These are phyloP conservation scores for Eucalyptus decipiens DNA, from an alignment of 345 rosid species.

Conservation along the genomic window DNA sequence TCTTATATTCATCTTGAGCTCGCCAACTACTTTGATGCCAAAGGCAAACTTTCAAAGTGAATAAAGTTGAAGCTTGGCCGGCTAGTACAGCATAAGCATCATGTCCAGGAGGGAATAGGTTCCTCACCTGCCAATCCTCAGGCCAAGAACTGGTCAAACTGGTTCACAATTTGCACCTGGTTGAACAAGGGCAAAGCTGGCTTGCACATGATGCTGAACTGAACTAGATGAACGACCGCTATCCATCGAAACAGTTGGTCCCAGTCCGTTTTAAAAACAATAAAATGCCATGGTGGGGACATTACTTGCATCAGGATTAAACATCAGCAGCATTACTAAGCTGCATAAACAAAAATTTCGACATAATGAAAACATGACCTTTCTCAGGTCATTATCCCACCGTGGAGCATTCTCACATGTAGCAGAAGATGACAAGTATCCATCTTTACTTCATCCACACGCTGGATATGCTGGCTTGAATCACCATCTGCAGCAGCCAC, in stretches of 20 bases:
- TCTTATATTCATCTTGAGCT: neutral
- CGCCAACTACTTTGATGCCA: neutral
- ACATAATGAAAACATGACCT: neutral
- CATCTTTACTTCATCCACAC: conserved; percentile 73
- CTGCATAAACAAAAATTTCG: neutral
- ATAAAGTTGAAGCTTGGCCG: neutral
- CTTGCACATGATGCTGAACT: neutral
- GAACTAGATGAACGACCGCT: neutral
- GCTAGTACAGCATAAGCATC: neutral
- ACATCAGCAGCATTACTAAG: neutral
- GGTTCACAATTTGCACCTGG: neutral
- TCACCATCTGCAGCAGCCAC: conserved; percentile 81
- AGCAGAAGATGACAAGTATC: conserved; percentile 80
- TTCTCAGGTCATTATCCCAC: conserved; percentile 17
- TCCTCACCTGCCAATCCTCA: neutral
- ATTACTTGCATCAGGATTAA: neutral
- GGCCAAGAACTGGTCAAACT: neutral
- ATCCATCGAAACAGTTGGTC: neutral
- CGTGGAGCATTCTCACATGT: conserved; percentile 92
- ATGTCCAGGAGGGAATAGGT: neutral
- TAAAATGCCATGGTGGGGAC: neutral
- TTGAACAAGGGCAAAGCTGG: neutral
- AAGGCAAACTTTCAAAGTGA: neutral
- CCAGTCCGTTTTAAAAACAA: neutral
- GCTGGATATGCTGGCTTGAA: conserved; percentile 80